A percentile compares a stretch with the other conserved stretches of the same genome.
Evolutionary conservation across 2,329 filamentous ascomycete species (phyloP).

Genomic region (Apiospora sp.): DNA sequence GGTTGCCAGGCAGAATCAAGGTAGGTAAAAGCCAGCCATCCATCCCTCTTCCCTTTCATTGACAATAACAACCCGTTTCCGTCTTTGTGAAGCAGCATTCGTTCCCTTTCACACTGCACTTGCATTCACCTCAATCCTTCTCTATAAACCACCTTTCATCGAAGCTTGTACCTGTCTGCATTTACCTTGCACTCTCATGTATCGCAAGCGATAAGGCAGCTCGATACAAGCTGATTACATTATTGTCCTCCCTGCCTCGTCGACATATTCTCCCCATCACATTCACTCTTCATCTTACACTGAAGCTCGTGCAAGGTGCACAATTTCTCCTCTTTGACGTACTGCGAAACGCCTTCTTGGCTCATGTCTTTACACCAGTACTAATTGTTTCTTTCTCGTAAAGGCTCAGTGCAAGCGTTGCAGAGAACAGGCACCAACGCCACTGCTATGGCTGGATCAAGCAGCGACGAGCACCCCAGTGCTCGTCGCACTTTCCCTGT

Average conservation of each 20-base stretch:
- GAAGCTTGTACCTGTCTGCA: not conserved
- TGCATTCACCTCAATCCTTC: not conserved
- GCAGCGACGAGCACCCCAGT: not conserved
- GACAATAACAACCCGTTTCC: not conserved
- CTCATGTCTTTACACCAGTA: not conserved
- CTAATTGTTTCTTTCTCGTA: not conserved
- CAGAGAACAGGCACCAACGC: not conserved
- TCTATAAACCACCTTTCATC: not conserved
- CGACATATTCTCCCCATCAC: not conserved
- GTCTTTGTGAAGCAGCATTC: not conserved
- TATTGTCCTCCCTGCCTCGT: not conserved
- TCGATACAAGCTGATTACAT: not conserved
- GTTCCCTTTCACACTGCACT: not conserved
- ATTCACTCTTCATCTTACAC: not conserved
- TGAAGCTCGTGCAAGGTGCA: not conserved
- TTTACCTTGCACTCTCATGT: not conserved
- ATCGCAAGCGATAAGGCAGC: not conserved
- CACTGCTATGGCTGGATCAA: not conserved
- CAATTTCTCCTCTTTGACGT: not conserved
- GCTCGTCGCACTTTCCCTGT: not conserved
- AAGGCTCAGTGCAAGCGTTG: not conserved
- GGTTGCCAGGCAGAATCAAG: constrained; percentile 21
- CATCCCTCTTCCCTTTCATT: not conserved
- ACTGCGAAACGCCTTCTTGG: not conserved
- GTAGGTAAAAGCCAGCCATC: constrained; percentile 19